phyloP scores from a whole-genome alignment of 176 grass and related monocot genomes.

The Hyparrhenia diplandra region DNA sequence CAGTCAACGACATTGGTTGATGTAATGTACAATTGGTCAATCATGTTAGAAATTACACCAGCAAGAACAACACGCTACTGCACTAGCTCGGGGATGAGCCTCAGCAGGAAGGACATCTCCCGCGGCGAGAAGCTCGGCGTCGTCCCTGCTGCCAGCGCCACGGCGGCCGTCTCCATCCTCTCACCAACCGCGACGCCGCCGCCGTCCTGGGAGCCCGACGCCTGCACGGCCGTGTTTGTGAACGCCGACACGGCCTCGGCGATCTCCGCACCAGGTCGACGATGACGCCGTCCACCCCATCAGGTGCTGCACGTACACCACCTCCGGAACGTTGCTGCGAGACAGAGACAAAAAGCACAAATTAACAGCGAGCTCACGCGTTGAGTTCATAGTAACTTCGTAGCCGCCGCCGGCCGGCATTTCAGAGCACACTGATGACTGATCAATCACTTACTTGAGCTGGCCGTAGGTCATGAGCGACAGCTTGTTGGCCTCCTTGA shows the following conservation, averaged over 20 bases:
- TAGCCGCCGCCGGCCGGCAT: neutral
- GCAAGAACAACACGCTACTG: constrained; percentile 20
- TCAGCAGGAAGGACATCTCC: constrained; percentile 63
- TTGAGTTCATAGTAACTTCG: neutral
- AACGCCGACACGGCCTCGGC: constrained; percentile 49
- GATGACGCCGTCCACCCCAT: constrained; percentile 77
- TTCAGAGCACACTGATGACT: neutral
- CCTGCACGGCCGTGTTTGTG: neutral
- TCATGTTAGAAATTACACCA: neutral
- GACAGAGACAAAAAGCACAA: neutral
- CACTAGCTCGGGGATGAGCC: constrained; percentile 71
- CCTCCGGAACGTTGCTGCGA: constrained; percentile 78
- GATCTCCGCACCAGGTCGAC: constrained; percentile 79
- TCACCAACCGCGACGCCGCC: neutral
- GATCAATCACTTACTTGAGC: constrained; percentile 55
- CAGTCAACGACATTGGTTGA: neutral
- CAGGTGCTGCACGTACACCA: constrained; percentile 76
- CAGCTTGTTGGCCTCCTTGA: constrained; percentile 61
- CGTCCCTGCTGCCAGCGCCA: neutral
- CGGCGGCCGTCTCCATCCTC: neutral
- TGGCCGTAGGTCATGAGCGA: constrained; percentile 64
- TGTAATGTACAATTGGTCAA: neutral
- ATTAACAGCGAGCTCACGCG: neutral
- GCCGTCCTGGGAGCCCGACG: neutral
- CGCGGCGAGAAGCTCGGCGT: constrained; percentile 48